Percentiles rank a stretch among this genome's conserved stretches.
These are phyloP conservation scores for Astrephomene gubernaculifera DNA, from an alignment of 139 green algal species.

Conservation along the genomic window DNA sequence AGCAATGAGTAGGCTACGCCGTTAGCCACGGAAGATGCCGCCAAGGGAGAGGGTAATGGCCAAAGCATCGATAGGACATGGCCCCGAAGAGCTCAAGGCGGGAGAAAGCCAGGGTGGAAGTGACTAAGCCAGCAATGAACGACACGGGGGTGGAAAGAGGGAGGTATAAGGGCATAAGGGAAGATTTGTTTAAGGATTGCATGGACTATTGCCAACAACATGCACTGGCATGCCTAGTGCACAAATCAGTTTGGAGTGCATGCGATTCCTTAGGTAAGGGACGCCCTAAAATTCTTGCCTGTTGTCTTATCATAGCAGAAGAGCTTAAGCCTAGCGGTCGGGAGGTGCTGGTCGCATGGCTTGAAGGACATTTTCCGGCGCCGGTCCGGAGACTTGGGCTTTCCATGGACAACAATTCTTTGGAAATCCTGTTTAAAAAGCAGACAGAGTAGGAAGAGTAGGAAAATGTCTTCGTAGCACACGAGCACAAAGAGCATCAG, in stretches of 20 bases:
- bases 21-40: not conserved
- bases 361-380: not conserved
- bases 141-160: not conserved
- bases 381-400: not conserved
- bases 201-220: not conserved
- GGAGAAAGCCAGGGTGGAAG: not conserved
- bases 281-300: not conserved
- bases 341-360: slow-evolving; percentile 37
- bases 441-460: not conserved
- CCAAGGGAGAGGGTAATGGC: not conserved
- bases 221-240: not conserved
- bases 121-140: not conserved
- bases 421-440: slow-evolving; percentile 24
- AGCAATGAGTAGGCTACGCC: too few relatives aligned
- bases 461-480: not conserved
- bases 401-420: slow-evolving; percentile 37
- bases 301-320: slow-evolving; percentile 44
- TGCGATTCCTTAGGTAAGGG: not conserved
- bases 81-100: not conserved
- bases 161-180: not conserved
- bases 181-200: not conserved
- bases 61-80: not conserved
- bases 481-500: not conserved
- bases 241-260: not conserved
- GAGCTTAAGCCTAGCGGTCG: slow-evolving; percentile 31